Base-by-base conservation (phyloP, 371 early-diverging fungal genomes). In the Mortierella sp. region DNA sequence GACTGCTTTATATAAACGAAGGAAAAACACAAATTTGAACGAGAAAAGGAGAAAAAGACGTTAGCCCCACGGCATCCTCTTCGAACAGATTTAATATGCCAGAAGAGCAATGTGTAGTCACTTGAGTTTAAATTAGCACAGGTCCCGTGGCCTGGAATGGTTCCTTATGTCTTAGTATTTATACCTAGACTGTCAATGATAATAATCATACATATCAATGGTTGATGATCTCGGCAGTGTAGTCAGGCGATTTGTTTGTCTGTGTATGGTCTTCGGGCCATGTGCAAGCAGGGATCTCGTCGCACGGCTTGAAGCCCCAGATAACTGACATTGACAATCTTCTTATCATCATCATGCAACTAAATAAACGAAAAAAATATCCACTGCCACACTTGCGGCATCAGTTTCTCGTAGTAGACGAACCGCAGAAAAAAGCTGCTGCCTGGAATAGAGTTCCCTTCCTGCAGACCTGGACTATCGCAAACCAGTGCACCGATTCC, bases 151-250 rank as follows among this genome's bases (percentile, higher is more conserved):
- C 73, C 73, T 50, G 23, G 8, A 12, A 24, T 63, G 66, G 67
- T 56, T 34, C 57, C 68, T 26, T 73, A 57, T 59, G 73, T 73
- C 73, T 73, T 73, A 73, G 73, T 73, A 73, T 73, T 72, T 63
- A 73, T 67, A 67, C 73, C 67, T 67, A 53, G 73, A 73, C 73
- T 73, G 73, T 67, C 37, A 73, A 73, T 73, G 72, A 73, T 73
- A 66, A 58, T 73, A 73, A 73, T 73, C 73, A 73, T 73, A 73
- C 73, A 73, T 67, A 73, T 73, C 73, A 73, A 66, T 67, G 73
- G 73, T 73, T 73, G 73, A 73, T 73, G 73, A 66, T 66, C 67
- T 46, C 67, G 73, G 68, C 68, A 55, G 49, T 41, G 32, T 73
- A 67, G 67, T 50, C 60, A 54, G 62, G 68, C 24, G 53, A 26